phyloP scores from a whole-genome alignment of 192 early-diverging fungal genomes.

The Kappamyces sp. region DNA sequence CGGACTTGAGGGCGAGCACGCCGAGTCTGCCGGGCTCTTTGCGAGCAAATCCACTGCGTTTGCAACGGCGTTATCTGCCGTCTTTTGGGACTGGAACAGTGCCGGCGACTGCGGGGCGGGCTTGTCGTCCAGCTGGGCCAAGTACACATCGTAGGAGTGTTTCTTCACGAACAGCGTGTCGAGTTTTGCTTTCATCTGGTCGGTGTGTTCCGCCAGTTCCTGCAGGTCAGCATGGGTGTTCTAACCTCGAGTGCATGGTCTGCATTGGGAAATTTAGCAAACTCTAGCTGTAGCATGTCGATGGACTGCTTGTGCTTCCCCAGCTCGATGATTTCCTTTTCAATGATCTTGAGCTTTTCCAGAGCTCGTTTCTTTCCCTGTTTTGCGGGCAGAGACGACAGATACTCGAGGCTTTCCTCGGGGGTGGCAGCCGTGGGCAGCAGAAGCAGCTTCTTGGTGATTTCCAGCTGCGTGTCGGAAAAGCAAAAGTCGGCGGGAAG shows the following conservation, averaged over 20 bases:
- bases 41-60: neutral
- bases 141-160: neutral
- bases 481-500: too few relatives aligned
- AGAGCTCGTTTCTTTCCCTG: neutral
- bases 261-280: too few relatives aligned
- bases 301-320: neutral
- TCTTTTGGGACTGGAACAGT: neutral
- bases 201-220: neutral
- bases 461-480: too few relatives aligned
- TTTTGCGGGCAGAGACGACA: neutral
- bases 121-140: neutral
- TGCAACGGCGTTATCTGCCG: too few relatives aligned
- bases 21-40: neutral
- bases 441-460: too few relatives aligned
- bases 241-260: neutral
- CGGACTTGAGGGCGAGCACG: too few relatives aligned
- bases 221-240: neutral
- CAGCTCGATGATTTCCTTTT: neutral
- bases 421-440: too few relatives aligned
- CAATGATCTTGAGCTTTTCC: neutral
- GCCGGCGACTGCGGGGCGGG: neutral
- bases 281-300: neutral
- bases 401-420: too few relatives aligned
- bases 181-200: neutral
- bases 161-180: neutral